Evolutionary conservation across 2,329 filamentous ascomycete genomes (phyloP), one percentile per base, ranked within the genome.

Genomic region (Alternaria gansuensis): DNA sequence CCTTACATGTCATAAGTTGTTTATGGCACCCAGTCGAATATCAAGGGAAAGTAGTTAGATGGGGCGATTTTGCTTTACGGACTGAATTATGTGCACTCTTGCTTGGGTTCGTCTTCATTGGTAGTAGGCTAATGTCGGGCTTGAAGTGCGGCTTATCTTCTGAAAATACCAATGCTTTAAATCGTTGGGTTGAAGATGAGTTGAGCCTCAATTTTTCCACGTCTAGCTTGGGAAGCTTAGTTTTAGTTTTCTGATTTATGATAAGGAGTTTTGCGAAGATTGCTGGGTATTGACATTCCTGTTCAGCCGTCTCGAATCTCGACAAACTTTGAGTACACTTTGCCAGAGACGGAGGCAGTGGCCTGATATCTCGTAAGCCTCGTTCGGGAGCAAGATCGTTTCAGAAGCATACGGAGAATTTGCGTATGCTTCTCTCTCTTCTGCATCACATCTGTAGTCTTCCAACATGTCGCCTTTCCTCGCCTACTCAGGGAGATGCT

Each of bases 21-120:
- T 34, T 31, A 33, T 14, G 33, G 21, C 31, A 24, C n/a, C 44
- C 11, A 23, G 33, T 48, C 21, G 31, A 48, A 46, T 17, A 36
- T 48, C 44, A 26, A 26, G 44, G 21, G 29, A 21, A 36, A 34
- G 29, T 36, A 36, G 28, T 36, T 8, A 26, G 21, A 48, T 34
- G 44, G 31, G 31, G 21, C 41, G 31, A 48, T 36, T 48, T 14
- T 48, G 44, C 44, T 48, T 48, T 36, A 48, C 44, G 36, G 44
- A 48, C 44, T 48, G 29, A 17, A 48, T 36, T 48, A 48, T 26
- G 17, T 48, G 29, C 11, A 10, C 14, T 36, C 26, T 36, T 34
- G 21, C 44, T n/a, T 48, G 44, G 31, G 44, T n/a, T 34, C 21
- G 3, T 48, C 21, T 3, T 5, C 29, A 23, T n/a, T 33, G 3